Evolutionary conservation across 2,329 filamentous ascomycete genomes (phyloP).

Genomic region (Chaetomiaceae sp.): DNA sequence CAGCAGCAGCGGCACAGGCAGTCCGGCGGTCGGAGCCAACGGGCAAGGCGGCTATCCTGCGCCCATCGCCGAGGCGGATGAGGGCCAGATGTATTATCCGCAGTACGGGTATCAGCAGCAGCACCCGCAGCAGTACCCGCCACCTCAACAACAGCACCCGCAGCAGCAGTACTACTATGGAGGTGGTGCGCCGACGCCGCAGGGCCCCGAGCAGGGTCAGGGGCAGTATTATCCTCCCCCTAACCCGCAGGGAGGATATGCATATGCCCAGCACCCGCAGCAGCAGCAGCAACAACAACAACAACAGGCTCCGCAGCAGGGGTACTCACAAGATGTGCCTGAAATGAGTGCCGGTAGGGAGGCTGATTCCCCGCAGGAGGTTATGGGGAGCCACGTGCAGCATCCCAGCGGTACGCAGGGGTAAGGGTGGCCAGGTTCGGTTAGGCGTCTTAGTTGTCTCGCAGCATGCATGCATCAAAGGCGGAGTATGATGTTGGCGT

Average conservation of each 20-base stretch:
- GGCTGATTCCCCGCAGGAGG: constrained; percentile 17
- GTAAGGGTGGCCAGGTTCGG: no score
- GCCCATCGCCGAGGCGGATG: constrained; percentile 23
- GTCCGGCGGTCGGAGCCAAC: not conserved
- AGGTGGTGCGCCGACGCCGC: not conserved
- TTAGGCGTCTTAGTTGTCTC: no score
- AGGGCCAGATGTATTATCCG: constrained; percentile 7
- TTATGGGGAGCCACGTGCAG: constrained; percentile 12
- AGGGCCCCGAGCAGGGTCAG: constrained; percentile 1
- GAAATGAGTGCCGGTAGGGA: constrained; percentile 18
- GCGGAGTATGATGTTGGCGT: no score
- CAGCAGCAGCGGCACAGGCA: constrained; percentile 4
- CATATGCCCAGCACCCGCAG: not conserved
- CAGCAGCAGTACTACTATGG: constrained; percentile 6
- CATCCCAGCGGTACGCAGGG: no score
- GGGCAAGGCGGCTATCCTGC: constrained; percentile 11
- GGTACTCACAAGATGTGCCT: not conserved
- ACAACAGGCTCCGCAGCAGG: not conserved
- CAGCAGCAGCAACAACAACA: not conserved
- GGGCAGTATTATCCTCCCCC: constrained; percentile 3
- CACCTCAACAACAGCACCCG: constrained; percentile 7
- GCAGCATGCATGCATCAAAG: no score
- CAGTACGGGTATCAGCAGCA: constrained; percentile 10
- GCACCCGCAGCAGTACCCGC: constrained; percentile 6
- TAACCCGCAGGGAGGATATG: not conserved